Base-by-base conservation (phyloP, 495 filamentous ascomycete genomes). In the Penicillium samsonianum region DNA sequence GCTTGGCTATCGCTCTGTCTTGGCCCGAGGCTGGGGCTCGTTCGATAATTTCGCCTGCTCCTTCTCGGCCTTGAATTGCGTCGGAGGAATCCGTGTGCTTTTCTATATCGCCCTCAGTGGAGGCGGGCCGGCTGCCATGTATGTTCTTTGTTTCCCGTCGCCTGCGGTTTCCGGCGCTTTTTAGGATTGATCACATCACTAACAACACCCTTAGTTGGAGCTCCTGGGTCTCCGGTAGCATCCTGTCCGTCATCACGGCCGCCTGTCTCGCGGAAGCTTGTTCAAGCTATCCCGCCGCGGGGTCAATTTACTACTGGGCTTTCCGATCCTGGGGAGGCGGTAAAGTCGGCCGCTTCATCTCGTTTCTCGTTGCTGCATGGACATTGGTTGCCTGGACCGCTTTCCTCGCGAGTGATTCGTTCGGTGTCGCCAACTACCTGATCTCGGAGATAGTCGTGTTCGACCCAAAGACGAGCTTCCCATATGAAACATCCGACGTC, bases 301-400 rank as follows among this genome's bases (percentile, higher is more conserved):
- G 71, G 10, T 73, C 69, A 3, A 72, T 71, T 30, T 73, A 73
- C 64, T 72, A 72, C 60, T 73, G 69, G 67, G 69, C 69, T n/a
- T 72, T 72, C 43, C 60, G 69, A 31, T 73, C 71, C 0, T 70
- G 62, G 67, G 69, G 71, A 20, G 69, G 67, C 51, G 64, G 65
- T 37, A 57, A 59, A 17, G 14, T 71, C 2, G 71, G 67, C 6
- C 62, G 71, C 6, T 71, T 73, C 42, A 38, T 73, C 40, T 71
- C 69, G 1, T 72, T 70, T 40, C 20, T 73, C 37, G 65, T 72
- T n/a, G 67, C 71, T 14, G 69, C 69, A 30, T 72, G 69, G 67
- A 72, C 71, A 14, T 53, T 73, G 38, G 71, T 72, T 25, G 71
- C 71, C 1, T 72, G 71, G 69, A 73, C 69, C 1, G 61, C 71